These are phyloP conservation scores for Rhypophila decipiens DNA, from an alignment of 495 filamentous ascomycete species.

Conservation along the genomic window DNA sequence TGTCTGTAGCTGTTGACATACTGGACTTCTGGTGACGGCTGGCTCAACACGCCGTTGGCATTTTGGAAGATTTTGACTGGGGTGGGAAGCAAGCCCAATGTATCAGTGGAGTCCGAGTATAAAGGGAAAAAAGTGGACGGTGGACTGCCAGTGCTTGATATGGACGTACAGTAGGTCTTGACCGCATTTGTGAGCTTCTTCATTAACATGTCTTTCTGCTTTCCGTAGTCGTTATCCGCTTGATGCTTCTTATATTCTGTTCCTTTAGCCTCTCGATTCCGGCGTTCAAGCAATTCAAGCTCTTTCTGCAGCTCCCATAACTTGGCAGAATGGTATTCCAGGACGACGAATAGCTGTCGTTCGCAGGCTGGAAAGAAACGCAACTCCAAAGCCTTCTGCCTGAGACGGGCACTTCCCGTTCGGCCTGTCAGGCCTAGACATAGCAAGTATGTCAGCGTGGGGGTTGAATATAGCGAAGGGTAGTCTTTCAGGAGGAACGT, in stretches of 20 bases:
- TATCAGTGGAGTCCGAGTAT: background rate
- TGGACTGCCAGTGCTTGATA: background rate
- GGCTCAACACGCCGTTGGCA: background rate
- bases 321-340: background rate
- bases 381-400: background rate
- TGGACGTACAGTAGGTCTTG: background rate
- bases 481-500: no score
- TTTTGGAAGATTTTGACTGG: background rate
- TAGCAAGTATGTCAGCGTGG: no score
- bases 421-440: no score
- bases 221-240: background rate
- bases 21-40: background rate
- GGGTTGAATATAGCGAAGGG: no score
- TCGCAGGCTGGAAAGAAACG: constrained; percentile 1
- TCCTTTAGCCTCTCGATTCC: background rate
- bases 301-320: background rate
- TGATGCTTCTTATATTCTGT: background rate
- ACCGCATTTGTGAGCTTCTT: background rate
- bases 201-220: background rate
- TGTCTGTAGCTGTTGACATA: background rate
- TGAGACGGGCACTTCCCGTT: background rate
- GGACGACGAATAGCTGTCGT: background rate
- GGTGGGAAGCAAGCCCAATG: background rate
- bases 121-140: background rate
- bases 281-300: background rate